Evolutionary conservation across 768 basidiomycete genomes (phyloP).

Genomic region (Tulasnella sp.): DNA sequence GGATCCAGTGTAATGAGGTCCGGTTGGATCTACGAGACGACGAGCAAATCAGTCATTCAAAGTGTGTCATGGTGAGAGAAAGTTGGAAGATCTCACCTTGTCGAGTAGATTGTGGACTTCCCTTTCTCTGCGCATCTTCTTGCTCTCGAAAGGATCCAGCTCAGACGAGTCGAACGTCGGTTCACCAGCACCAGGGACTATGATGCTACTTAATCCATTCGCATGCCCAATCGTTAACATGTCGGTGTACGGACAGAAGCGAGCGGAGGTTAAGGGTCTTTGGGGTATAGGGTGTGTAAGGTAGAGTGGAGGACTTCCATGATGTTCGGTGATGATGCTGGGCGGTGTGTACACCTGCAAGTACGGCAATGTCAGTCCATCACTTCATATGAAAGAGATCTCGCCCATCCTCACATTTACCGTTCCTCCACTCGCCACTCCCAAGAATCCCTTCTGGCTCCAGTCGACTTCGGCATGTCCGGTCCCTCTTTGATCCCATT

Average conservation of each 20-base stretch:
- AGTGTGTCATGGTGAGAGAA: neutral
- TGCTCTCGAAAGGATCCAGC: constrained; percentile 89
- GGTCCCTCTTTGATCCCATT: constrained; percentile 55
- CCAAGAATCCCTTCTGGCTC: constrained; percentile 76
- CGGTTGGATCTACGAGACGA: constrained; percentile 58
- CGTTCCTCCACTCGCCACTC: constrained; percentile 68
- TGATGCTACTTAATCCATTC: constrained; percentile 67
- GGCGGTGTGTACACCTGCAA: constrained; percentile 61
- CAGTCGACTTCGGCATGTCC: constrained; percentile 62
- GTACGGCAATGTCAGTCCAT: neutral
- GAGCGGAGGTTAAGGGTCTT: constrained; percentile 58
- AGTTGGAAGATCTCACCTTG: constrained; percentile 42
- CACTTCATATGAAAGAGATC: neutral
- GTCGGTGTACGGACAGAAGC: constrained; percentile 88
- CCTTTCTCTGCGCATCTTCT: constrained; percentile 67
- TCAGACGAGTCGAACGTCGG: constrained; percentile 90
- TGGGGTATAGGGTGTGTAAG: constrained; percentile 77
- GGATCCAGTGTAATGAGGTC: constrained; percentile 84
- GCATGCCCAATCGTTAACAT: constrained; percentile 65
- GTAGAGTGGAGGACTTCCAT: constrained; percentile 66
- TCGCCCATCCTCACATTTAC: constrained; percentile 57
- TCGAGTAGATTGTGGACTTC: constrained; percentile 87
- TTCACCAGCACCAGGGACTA: constrained; percentile 89
- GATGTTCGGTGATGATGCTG: constrained; percentile 46
- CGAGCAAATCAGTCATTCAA: neutral